Conservation (phyloP, 768 basidiomycete genomes). For the Arthromyces matolae region DNA sequence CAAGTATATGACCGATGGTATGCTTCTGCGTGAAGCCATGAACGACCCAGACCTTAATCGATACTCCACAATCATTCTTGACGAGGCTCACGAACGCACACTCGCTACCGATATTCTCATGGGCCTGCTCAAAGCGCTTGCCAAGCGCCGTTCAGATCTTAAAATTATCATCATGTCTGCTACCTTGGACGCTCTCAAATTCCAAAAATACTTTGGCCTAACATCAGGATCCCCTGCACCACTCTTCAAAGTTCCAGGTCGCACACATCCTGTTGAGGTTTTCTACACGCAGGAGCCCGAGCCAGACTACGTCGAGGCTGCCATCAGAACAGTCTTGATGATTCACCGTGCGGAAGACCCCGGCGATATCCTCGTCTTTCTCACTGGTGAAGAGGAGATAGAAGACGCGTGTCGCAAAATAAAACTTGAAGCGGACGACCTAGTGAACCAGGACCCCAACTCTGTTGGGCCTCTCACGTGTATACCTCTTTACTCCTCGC, state of each 20-base stretch:
- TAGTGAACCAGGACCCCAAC: conserved; percentile 64
- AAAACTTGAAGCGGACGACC: conserved; percentile 83
- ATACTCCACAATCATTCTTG: conserved; percentile 97
- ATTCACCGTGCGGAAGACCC: conserved; percentile 94
- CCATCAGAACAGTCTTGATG: conserved; percentile 94
- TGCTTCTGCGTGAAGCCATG: conserved; percentile 98
- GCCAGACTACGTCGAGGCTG: conserved; percentile 94
- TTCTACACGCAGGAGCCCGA: conserved; percentile 93
- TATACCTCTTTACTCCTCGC: conserved; percentile 91
- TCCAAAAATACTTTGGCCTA: conserved; percentile 87
- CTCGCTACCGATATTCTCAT: conserved; percentile 98
- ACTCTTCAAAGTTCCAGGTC: conserved; percentile 86
- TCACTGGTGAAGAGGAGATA: conserved; percentile 98
- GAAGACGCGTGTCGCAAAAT: conserved; percentile 95
- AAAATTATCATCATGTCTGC: conserved; percentile 99
- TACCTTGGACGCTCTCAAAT: conserved; percentile 94
- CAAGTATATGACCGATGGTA: conserved; percentile 99
- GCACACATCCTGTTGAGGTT: conserved; percentile 94
- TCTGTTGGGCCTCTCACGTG: conserved; percentile 84
- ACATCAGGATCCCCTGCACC: conserved; percentile 52
- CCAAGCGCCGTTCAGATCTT: conserved; percentile 77
- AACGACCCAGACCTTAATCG: conserved; percentile 85
- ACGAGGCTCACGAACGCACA: conserved; percentile 98
- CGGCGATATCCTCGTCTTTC: conserved; percentile 90
- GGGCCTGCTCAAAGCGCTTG: conserved; percentile 88